Base-by-base conservation (phyloP, 768 basidiomycete species). In the Pulveroboletus sp. region DNA sequence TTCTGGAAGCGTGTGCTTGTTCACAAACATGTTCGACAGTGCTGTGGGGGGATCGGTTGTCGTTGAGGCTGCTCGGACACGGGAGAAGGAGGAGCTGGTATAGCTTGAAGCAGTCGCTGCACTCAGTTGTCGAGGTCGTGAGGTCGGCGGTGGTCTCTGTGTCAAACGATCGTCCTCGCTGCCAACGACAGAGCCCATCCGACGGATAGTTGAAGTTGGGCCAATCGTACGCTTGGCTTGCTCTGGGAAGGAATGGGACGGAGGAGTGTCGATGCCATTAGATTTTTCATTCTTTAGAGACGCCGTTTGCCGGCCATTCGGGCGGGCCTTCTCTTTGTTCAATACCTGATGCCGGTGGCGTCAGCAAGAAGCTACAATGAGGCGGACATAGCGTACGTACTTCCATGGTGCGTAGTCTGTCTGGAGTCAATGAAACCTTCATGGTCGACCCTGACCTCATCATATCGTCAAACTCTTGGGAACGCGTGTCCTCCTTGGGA, bases 361-460 rank as follows among this genome's bases (percentile, higher is more conserved):
- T 52, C 43, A 52, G 35, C 40, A 46, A 39, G 36, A 40, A 54
- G 57, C 38, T 44, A 50, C 30, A 48, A 55, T 62, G 57, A 58
- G 46, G 36, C 52, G 42, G 57, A 54, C 43, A 53, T 40, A 46
- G 50, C 51, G 60, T 56, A 75, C 81, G 63, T 71, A 94, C 93
- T 79, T 96, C 93, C 81, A 95, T 94, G 43, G 83, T 90, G 65
- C 84, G 88, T 50, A 98, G 75, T 47, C 94, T 79, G 73, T 96
- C 93, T 49, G 94, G 94, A 31, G 94, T 98, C 55, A 96, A 77
- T 37, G 93, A 95, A 59, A 98, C 85, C 65, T 92, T 96, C 87
- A 96, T 89, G 17, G 94, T 97, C 50, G 86, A 77, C 52, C 86
- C 81, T 51, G 89, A 92, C 45, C 81, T 82, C 83, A 98, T 86